Evolutionary conservation across 2,329 filamentous ascomycete genomes (phyloP).

Genomic region (Fusarium marasasianum): DNA sequence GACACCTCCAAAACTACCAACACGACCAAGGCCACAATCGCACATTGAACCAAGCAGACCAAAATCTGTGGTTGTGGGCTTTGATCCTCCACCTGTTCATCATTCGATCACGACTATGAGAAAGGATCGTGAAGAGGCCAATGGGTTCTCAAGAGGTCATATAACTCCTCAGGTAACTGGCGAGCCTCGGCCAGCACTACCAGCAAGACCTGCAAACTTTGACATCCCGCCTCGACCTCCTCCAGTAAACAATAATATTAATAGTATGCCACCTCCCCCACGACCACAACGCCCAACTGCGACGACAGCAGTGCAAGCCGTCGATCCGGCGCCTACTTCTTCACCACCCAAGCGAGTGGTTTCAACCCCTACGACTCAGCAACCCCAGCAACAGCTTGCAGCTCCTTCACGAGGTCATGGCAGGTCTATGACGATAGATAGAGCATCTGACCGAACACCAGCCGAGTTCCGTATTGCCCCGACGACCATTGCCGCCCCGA

Average conservation of each 20-base stretch:
- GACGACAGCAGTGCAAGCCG: slow-evolving; percentile 29
- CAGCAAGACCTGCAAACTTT: slow-evolving; percentile 56
- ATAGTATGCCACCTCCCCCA: slow-evolving; percentile 52
- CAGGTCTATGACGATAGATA: slow-evolving; percentile 51
- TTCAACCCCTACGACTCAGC: slow-evolving; percentile 45
- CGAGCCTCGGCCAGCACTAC: slow-evolving; percentile 59
- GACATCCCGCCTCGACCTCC: slow-evolving; percentile 35
- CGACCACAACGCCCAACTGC: slow-evolving; percentile 55
- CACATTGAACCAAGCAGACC: slow-evolving; percentile 38
- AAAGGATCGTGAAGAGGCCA: slow-evolving; percentile 57
- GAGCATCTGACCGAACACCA: slow-evolving; percentile 38
- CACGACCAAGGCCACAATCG: slow-evolving; percentile 58
- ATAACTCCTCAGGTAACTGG: slow-evolving; percentile 54
- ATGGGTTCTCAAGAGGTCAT: slow-evolving; percentile 50
- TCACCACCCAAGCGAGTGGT: slow-evolving; percentile 46
- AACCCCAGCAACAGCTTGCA: slow-evolving; percentile 44
- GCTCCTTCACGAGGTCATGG: slow-evolving; percentile 45
- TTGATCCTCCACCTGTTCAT: slow-evolving; percentile 66
- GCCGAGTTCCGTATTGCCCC: slow-evolving; percentile 38
- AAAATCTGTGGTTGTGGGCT: slow-evolving; percentile 30
- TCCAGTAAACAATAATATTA: slow-evolving; percentile 23
- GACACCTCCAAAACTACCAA: slow-evolving; percentile 60
- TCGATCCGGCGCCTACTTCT: slow-evolving; percentile 24
- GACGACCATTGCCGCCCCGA: slow-evolving; percentile 28
- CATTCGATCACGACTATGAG: slow-evolving; percentile 57